Base-by-base conservation (phyloP, 2,329 filamentous ascomycete genomes). In the Ophiostoma ips region DNA sequence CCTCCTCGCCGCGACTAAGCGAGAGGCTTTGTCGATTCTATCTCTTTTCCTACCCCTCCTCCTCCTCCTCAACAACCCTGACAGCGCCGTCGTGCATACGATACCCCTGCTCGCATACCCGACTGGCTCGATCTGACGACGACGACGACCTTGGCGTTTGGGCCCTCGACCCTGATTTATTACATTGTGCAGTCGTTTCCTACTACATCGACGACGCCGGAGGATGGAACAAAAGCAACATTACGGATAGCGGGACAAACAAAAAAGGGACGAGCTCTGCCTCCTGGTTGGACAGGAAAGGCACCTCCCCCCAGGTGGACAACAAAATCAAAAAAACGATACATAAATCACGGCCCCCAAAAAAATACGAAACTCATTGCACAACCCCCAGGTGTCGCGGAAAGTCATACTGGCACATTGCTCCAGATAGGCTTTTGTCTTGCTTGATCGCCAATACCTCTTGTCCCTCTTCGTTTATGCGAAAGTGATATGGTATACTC, bases 401-500 rank as follows among this genome's bases (percentile, higher is more conserved):
- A 90, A 74, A 87, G 81, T 79, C 69, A 50, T 52, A 53, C 55
- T 61, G 63, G 64, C 50, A 38, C 49, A 8, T 59, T 62, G 61
- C 67, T 28, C 66, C 62, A 71, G 73, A 71, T 82, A 86, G 77
- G 79, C 92, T 49, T 51, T 31, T 55, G 52, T 53, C 53, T 53
- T 65, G 87, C 87, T 94, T 87, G 87, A 94, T 88, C 80, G 87
- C 87, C 87, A 94, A 75, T 53, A 43, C 43, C 35, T 31, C 35
- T 41, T 69, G 66, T 65, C 59, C 58, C 52, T n/a, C n/a, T 55
- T 51, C 49, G 45, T 45, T 56, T 45, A 37, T n/a, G n/a, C 40
- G 52, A 58, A 64, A 60, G 61, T 50, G 40, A 43, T 16, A 30
- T 43, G 40, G 40, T 43, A 41, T 41, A 41, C 38, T 21, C 38